A percentile compares a stretch with the other conserved stretches of the same genome.
phyloP scores from a whole-genome alignment of 371 early-diverging fungal genomes.

The Chytridiales sp. region DNA sequence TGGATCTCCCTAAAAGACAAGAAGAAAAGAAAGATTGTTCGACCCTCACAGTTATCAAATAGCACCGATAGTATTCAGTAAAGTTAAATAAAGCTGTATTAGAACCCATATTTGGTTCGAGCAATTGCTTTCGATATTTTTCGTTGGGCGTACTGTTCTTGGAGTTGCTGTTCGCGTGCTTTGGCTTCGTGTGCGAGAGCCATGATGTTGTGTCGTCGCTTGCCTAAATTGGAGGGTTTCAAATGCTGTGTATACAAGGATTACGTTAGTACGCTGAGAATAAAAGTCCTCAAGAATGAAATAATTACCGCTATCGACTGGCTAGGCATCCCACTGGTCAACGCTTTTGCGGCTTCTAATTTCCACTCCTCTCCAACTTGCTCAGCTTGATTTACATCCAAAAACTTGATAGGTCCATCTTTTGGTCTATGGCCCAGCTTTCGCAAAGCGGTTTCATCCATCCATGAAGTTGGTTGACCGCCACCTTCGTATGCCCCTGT shows the following conservation, averaged over 20 bases:
- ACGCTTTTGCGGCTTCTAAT: conserved; percentile 17
- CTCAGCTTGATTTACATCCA: conserved; percentile 29
- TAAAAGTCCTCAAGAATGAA: too few relatives aligned
- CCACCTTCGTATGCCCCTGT: too few relatives aligned
- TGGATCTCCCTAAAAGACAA: too few relatives aligned
- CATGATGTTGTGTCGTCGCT: conserved; percentile 31
- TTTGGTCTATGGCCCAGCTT: conserved; percentile 12
- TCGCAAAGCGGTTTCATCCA: conserved; percentile 22
- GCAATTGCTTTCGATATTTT: conserved; percentile 9
- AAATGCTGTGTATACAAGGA: conserved; percentile 6
- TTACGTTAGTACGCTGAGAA: too few relatives aligned
- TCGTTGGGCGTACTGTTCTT: conserved; percentile 22
- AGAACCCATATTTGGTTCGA: conserved; percentile 28
- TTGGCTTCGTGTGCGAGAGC: conserved; percentile 32
- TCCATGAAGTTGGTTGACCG: too few relatives aligned
- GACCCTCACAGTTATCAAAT: too few relatives aligned
- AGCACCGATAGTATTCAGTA: too few relatives aligned
- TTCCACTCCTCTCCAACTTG: conserved; percentile 22
- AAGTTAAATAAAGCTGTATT: too few relatives aligned
- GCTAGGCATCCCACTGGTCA: conserved; percentile 15
- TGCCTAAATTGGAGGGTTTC: conserved; percentile 16
- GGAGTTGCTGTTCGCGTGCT: conserved; percentile 25
- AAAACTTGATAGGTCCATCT: conserved; percentile 21
- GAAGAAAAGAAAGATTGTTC: too few relatives aligned
- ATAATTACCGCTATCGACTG: too few relatives aligned